Percentiles rank a stretch among this genome's conserved stretches.
Evolutionary conservation across 2,329 filamentous ascomycete species (phyloP).

Genomic region (Chaetomium globosum): DNA sequence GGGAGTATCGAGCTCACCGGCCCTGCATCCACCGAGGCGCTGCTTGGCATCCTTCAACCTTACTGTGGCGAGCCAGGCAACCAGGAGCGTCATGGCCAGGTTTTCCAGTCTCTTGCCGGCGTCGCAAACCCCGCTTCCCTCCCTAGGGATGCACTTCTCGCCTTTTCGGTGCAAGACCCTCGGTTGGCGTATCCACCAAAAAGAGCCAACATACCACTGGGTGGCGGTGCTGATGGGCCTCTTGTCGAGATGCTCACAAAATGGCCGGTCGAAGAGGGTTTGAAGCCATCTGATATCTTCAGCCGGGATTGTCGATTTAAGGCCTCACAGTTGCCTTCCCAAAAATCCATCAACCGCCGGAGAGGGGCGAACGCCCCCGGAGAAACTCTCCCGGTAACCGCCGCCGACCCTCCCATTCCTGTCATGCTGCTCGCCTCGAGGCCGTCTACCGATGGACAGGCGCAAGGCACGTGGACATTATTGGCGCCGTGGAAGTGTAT

Average conservation of each 20-base stretch:
- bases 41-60: conserved; percentile 68
- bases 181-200: conserved; percentile 76
- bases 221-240: conserved; percentile 42
- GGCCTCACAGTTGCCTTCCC: conserved; percentile 69
- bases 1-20: conserved; percentile 61
- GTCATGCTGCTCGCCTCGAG: conserved; percentile 68
- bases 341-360: conserved; percentile 79
- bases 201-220: conserved; percentile 48
- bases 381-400: conserved; percentile 57
- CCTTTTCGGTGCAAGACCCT: conserved; percentile 76
- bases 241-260: conserved; percentile 64
- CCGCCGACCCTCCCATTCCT: conserved; percentile 75
- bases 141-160: conserved; percentile 69
- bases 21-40: conserved; percentile 77
- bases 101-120: conserved; percentile 57
- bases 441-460: conserved; percentile 49
- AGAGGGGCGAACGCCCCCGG: conserved; percentile 67
- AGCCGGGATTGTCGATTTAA: conserved; percentile 65
- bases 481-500: conserved; percentile 91
- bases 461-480: conserved; percentile 76
- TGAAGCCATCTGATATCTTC: conserved; percentile 63
- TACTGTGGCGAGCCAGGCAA: conserved; percentile 44
- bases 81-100: conserved; percentile 48
- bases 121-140: conserved; percentile 71
- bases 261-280: conserved; percentile 66